phyloP scores from a whole-genome alignment of 768 basidiomycete genomes.

The Lactifluus subvellereus region DNA sequence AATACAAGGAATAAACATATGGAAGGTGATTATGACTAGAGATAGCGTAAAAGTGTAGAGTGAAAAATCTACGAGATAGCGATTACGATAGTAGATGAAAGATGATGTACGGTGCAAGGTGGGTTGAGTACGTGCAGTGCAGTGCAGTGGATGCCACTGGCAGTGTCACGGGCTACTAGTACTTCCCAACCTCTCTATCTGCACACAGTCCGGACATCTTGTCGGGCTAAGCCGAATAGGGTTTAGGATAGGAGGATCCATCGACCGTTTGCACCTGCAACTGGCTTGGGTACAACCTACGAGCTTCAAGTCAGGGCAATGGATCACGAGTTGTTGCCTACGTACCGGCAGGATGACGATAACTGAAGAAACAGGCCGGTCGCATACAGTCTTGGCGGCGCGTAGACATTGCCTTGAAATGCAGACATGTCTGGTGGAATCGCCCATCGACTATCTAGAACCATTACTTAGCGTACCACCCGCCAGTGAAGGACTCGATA shows the following conservation, averaged over 20 bases:
- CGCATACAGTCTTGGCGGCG: conserved; percentile 27
- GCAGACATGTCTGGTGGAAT: conserved; percentile 25
- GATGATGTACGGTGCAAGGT: not conserved
- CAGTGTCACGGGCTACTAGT: not conserved
- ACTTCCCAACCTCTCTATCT: not conserved
- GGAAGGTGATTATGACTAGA: not conserved
- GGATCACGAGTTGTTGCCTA: not conserved
- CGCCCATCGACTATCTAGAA: conserved; percentile 28
- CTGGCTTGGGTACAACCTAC: conserved; percentile 14
- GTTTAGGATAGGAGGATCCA: conserved; percentile 26
- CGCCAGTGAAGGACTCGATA: not conserved
- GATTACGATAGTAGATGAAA: not conserved
- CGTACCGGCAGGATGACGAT: conserved; percentile 25
- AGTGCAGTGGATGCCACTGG: no score
- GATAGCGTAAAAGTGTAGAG: not conserved
- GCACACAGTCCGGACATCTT: conserved; percentile 23
- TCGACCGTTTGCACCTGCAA: conserved; percentile 24
- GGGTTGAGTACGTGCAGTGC: not conserved
- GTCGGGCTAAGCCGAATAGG: conserved; percentile 28
- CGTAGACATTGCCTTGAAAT: conserved; percentile 29
- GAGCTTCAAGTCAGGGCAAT: not conserved
- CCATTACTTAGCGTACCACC: not conserved
- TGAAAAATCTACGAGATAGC: not conserved
- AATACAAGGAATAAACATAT: conserved; percentile 21
- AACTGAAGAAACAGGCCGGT: conserved; percentile 26